Base-by-base conservation (phyloP, 2,329 filamentous ascomycete species). In the Stagonosporopsis tanaceti region DNA sequence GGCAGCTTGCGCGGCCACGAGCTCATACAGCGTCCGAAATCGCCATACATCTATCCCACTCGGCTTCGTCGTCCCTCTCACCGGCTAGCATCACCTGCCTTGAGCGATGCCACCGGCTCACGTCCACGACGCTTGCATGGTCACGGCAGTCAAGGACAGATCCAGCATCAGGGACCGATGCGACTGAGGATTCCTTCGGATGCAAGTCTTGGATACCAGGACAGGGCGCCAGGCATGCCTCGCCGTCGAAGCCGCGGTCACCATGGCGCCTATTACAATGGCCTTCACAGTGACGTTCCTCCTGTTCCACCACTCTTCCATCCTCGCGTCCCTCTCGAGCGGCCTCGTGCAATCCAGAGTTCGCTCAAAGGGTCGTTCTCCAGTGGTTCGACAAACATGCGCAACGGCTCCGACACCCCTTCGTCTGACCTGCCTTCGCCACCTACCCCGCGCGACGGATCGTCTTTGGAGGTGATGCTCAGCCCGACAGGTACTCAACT, bases 361-460 rank as follows among this genome's bases (percentile, higher is more conserved):
- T 65, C 66, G 30, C 57, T 48, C 6, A 65, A 69, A 46, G 67
- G 61, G 17, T 74, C 72, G 2, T 50, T 64, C 38, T 75, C 70
- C n/a, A 74, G 72, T 50, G 62, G 66, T 17, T 73, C 66, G 20
- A 72, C 62, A 14, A 73, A 68, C 38, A 60, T 64, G 45, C 71
- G 76, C 51, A 75, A 74, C 5, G 76, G 79, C 40, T 70, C 72
- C 1, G 75, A 78, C 14, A 68, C 73, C 6, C 76, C 77, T 14
- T 81, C 79, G 1, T 81, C 79, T 2, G 79, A 81, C 56, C 72
- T 76, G 40, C 72, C 77, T 34, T 78, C 75, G 1, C 79, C 79
- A 17, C 74, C 77, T 24, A 81, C 80, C 7, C 79, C 80, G 0
- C 74, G 72, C 46, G 74, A 79, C 57, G 63, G 68, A 14, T 69